Conservation (phyloP, 202 grass and related monocot genomes). For the Musa balbisiana region DNA sequence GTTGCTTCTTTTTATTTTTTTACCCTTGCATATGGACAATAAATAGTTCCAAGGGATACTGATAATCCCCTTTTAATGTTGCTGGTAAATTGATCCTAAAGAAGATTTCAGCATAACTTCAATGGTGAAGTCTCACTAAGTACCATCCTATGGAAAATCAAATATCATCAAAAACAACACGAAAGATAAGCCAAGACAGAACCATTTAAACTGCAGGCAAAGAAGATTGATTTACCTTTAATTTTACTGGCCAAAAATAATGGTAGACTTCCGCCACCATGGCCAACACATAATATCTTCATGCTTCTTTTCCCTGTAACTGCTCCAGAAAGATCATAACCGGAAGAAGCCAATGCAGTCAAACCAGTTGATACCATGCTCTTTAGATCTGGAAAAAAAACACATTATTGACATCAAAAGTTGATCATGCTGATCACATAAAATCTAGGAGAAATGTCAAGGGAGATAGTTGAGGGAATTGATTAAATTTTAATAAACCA, state of each 20-base stretch:
- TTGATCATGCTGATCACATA: neutral
- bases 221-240: conserved; percentile 33
- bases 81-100: neutral
- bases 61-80: neutral
- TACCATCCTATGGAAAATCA: neutral
- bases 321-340: conserved; percentile 61
- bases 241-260: conserved; percentile 84
- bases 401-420: conserved; percentile 15
- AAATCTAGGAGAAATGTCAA: neutral
- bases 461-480: too few species aligned
- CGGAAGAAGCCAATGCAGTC: conserved; percentile 41
- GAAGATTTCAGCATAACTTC: neutral
- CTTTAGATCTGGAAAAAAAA: conserved; percentile 58
- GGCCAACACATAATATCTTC: conserved; percentile 77
- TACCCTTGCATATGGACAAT: neutral
- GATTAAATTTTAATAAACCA: too few species aligned
- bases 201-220: neutral
- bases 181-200: neutral
- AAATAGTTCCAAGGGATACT: neutral
- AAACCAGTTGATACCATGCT: conserved; percentile 75
- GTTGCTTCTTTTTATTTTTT: neutral
- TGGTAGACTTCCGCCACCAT: conserved; percentile 78
- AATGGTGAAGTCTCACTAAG: neutral
- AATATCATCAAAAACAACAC: neutral
- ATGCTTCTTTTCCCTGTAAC: conserved; percentile 44